Evolutionary conservation across 208 protist genomes (phyloP), one percentile per base, ranked within the genome.

Genomic region (Acanthamoeba lugdunensis): DNA sequence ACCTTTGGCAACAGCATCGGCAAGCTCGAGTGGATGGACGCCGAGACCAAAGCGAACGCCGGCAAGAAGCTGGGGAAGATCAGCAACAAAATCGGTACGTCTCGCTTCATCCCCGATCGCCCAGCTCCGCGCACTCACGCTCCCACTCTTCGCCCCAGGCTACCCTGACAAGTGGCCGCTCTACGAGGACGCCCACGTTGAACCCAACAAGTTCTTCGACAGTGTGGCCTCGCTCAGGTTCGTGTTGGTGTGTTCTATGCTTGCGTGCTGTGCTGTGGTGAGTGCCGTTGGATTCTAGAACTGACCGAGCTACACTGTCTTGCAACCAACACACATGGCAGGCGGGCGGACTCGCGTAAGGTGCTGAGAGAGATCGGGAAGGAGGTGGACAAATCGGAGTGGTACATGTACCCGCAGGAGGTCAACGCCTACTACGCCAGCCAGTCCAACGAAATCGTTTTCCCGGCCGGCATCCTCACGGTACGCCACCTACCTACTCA

Each of bases 351-450:
- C 3, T 9, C 28, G 23, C 56, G 16, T 16, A 89, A 89, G 81
- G 48, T 16, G 23, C 56, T 89, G 9, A 9, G 3, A 7, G 33
- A 89, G 9, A 30, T 89, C 16, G 81, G 63, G 56, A 92, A 92
- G 16, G n/a, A 3, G 2, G 87, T 92, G 2, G 54, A 67, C 65
- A 92, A 92, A 50, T 77, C 58, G 18, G 65, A 92, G 65, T 92
- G 87, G 87, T 67, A 50, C 33, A 92, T 92, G 87, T 52, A 92
- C 33, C 87, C 87, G 61, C 87, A 92, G n/a, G 87, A 92, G 61
- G 87, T 92, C 30, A 92, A 92, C 65, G 87, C 87, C 58, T 92
- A 92, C 45, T 92, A 92, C 65, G 9, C 61, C 11, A 45, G 41
- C 45, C 25, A 92, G 16, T 56, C n/a, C 61, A 92, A 92, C n/a